Base-by-base conservation (phyloP, 2,329 filamentous ascomycete species). In the Epichloe gansuensis region DNA sequence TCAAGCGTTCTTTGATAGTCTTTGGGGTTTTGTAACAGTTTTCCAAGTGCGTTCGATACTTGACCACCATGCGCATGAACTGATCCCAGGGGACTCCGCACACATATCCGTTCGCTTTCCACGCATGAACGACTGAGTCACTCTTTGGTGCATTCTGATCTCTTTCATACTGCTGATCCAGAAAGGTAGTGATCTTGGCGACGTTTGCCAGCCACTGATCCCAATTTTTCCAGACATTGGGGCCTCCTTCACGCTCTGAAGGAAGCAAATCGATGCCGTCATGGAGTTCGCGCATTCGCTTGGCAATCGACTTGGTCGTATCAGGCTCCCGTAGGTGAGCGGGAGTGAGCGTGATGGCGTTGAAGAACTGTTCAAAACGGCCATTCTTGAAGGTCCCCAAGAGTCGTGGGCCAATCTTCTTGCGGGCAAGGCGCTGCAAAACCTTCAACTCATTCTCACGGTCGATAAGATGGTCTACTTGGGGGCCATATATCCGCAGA, bases 391-490 rank as follows among this genome's bases (percentile, higher is more conserved):
- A 98, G 0, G 89, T 96, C 1, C 93, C 93, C 0, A 98, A 74
- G 34, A 98, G 74, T 15, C 89, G 82, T 5, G 93, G 93, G 3
- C 93, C 93, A 57, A 98, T 98, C 60, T 85, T 89, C 74, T 96
- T 95, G 51, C 87, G 83, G 2, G 87, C 89, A 35, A 98, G 77
- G 42, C 93, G 84, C 54, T 85, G 81, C 17, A 98, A 76, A 47
- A 97, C 93, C 54, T 83, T 81, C 15, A 98, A 74, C 66, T 98
- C 93, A 25, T 85, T 86, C 52, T 96, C 87, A 54, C 93, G 81
- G 65, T 98, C 91, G 60, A 98, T 98, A 43, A 98, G 77, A 66
- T 97, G 89, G 63, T 95, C 91, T 3, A 94, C 91, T 62, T 97
- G 88, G 0, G 91, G 89, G 0, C 93, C 93, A 60, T 98, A 98